A percentile compares a stretch with the other conserved stretches of the same genome.
Conservation (phyloP, 768 basidiomycete species). For the Pleurotus eryngii region DNA sequence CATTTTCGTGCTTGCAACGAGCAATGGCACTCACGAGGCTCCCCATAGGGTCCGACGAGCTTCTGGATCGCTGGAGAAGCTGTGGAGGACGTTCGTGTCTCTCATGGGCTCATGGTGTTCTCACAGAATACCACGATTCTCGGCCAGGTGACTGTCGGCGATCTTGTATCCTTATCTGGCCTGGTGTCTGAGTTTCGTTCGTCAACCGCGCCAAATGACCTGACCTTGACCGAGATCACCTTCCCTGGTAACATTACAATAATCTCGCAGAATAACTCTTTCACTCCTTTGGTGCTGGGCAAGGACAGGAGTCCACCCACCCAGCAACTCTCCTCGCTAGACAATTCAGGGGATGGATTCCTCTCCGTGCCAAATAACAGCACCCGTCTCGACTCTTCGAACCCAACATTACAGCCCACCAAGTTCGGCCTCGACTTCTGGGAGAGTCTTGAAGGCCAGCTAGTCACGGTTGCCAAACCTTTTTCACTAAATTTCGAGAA, state of each 20-base stretch:
- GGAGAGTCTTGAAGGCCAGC: constrained; percentile 57
- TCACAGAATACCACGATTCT: constrained; percentile 35
- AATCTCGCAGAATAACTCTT: constrained; percentile 41
- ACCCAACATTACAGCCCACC: constrained; percentile 46
- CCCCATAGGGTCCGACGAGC: constrained; percentile 37
- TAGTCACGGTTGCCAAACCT: constrained; percentile 51
- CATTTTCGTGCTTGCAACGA: not conserved
- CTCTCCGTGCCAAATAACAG: constrained; percentile 54
- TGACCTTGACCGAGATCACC: constrained; percentile 47
- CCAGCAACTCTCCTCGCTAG: constrained; percentile 43
- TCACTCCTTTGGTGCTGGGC: constrained; percentile 50
- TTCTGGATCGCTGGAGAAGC: constrained; percentile 47
- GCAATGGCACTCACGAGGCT: not conserved
- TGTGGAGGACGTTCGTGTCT: constrained; percentile 41
- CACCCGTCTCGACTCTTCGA: constrained; percentile 39
- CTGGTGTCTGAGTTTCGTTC: constrained; percentile 51
- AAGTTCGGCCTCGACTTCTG: constrained; percentile 61
- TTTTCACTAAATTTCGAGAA: constrained; percentile 48
- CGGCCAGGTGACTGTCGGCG: constrained; percentile 41
- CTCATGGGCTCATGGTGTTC: constrained; percentile 50
- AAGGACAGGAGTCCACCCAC: constrained; percentile 51
- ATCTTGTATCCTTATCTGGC: constrained; percentile 42
- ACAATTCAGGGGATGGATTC: constrained; percentile 51
- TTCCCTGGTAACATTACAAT: constrained; percentile 41
- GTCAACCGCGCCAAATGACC: constrained; percentile 36